Evolutionary conservation across 2,329 filamentous ascomycete species (phyloP).

Genomic region (Calonectria crousiana): DNA sequence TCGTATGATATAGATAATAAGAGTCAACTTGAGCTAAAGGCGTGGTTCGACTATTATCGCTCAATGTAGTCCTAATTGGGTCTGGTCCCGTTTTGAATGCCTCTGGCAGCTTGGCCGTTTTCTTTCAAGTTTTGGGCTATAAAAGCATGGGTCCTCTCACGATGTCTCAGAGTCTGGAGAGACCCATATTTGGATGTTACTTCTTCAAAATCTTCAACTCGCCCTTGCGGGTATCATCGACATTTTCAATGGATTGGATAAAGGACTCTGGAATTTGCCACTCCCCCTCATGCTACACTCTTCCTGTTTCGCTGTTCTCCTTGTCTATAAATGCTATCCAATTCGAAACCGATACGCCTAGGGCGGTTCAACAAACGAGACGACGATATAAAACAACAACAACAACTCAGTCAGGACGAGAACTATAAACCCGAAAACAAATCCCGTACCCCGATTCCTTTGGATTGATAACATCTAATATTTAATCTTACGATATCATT

Average conservation of each 20-base stretch:
- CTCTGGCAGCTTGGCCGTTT: conserved; percentile 28
- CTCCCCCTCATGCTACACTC: neutral
- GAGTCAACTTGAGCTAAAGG: neutral
- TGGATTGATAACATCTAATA: neutral
- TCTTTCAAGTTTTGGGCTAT: conserved; percentile 19
- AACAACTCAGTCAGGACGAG: neutral
- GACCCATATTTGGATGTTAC: neutral
- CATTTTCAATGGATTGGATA: neutral
- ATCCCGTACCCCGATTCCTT: neutral
- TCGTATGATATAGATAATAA: neutral
- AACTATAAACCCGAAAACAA: neutral
- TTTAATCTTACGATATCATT: neutral
- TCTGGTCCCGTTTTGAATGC: conserved; percentile 25
- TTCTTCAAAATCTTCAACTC: neutral
- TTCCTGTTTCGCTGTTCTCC: neutral
- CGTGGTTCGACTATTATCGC: neutral
- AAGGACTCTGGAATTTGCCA: neutral
- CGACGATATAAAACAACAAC: neutral
- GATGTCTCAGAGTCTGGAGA: neutral
- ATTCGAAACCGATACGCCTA: neutral
- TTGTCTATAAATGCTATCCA: neutral
- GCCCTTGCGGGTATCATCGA: neutral
- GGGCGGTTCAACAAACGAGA: neutral
- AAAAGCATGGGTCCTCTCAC: conserved; percentile 32
- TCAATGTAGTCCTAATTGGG: conserved; percentile 1